Evolutionary conservation across 2,329 filamentous ascomycete genomes (phyloP).

Genomic region (Periconia macrospinosa): DNA sequence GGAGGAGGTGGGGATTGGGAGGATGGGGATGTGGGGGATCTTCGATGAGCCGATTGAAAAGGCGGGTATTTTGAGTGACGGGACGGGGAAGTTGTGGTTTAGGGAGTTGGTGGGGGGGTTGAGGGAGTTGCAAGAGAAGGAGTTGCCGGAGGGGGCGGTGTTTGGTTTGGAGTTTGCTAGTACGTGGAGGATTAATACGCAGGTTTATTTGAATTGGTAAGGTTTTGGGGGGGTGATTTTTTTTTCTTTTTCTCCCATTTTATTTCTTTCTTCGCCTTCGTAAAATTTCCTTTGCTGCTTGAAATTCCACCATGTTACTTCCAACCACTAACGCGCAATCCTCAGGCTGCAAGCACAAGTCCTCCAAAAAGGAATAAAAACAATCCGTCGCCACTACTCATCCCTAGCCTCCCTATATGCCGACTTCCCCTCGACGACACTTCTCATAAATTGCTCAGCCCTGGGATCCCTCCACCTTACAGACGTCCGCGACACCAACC

Average conservation of each 20-base stretch:
- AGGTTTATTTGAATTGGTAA: slow-evolving; percentile 41
- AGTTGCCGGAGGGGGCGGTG: slow-evolving; percentile 38
- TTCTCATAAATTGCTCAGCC: slow-evolving; percentile 85
- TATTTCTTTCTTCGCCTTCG: too few relatives aligned
- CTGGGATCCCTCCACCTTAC: slow-evolving; percentile 74
- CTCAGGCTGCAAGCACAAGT: slow-evolving; percentile 62
- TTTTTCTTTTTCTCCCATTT: background rate
- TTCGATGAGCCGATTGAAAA: slow-evolving; percentile 37
- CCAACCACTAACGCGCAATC: background rate
- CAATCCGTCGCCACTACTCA: slow-evolving; percentile 47
- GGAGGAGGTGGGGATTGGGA: slow-evolving; percentile 27
- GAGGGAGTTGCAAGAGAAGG: slow-evolving; percentile 22
- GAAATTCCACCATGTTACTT: too few relatives aligned
- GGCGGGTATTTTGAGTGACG: slow-evolving; percentile 36
- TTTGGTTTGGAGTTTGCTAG: slow-evolving; percentile 41
- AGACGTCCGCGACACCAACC: slow-evolving; percentile 75
- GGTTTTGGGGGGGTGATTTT: slow-evolving; percentile 4
- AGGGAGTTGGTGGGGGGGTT: slow-evolving; percentile 45
- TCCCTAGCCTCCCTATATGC: slow-evolving; percentile 71
- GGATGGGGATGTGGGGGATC: slow-evolving; percentile 30
- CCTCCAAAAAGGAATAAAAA: slow-evolving; percentile 67
- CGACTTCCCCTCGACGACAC: slow-evolving; percentile 64
- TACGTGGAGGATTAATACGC: slow-evolving; percentile 45
- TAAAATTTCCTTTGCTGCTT: too few relatives aligned
- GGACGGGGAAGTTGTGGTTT: slow-evolving; percentile 47